Base-by-base conservation (phyloP, 73 alveolate genomes). In the Blepharisma japonicum region DNA sequence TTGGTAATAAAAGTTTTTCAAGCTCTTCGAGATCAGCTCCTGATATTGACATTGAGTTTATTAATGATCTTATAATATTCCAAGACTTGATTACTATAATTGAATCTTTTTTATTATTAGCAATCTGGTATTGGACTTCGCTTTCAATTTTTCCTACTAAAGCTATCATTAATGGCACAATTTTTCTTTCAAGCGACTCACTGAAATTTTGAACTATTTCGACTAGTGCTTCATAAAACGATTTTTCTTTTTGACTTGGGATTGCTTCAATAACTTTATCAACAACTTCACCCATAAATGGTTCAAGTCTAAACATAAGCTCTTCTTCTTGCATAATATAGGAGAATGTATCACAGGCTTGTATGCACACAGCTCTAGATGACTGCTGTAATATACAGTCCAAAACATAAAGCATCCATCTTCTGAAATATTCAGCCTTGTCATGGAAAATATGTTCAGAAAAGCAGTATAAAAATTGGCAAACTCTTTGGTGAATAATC, bases 301-400 rank as follows among this genome's bases (percentile, higher is more conserved):
- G 32, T 14, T 70, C 27, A 23, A 70, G 11, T 45, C 61, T 39
- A 9, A 70, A n/a, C 61, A 70, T 70, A n/a, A 70, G 14, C 4
- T 70, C 80, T 1, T 70, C 80, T 18, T 70, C 61, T 47, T 70
- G 66, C 14, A 45, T 25, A 1, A 70, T 39, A n/a, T 11, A 18
- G 5, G 80, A 70, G n/a, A 70, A 70, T 2, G 80, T 70, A n/a
- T 70, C 80, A 70, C 80, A 45, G 3, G 80, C 80, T 70, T 70
- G 66, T 14, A 70, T 45, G 4, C 11, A 7, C 3, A 23, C 61
- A 70, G 61, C 61, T 70, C 46, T n/a, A 11, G 23, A 70, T 2
- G 47, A 9, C 18, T 70, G 11, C 27, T 32, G 42, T 32, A 9
- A 7, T 1, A 70, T 39, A 70, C 47, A 70, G 27, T 70, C 27